phyloP scores from a whole-genome alignment of 768 basidiomycete species.

The Suillus variegatus region DNA sequence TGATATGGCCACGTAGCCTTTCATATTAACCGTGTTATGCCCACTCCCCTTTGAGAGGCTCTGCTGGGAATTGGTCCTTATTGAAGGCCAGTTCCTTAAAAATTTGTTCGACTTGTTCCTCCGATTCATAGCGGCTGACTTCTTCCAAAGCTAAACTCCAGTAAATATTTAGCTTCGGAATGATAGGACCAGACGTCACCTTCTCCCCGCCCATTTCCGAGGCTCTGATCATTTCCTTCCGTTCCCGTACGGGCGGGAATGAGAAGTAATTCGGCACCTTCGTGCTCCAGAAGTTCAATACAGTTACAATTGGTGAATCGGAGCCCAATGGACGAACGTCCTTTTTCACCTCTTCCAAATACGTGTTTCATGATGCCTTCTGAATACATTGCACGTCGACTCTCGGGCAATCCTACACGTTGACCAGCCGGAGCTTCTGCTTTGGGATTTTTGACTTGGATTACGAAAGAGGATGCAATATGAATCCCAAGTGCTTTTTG shows the following conservation, averaged over 20 bases:
- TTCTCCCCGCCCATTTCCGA: slow-evolving; percentile 54
- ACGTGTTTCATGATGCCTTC: slow-evolving; percentile 46
- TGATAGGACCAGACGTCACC: slow-evolving; percentile 33
- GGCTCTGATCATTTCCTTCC: slow-evolving; percentile 46
- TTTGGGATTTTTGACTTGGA: slow-evolving; percentile 65
- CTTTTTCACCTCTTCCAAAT: slow-evolving; percentile 48
- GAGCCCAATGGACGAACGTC: slow-evolving; percentile 47
- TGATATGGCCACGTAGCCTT: not conserved
- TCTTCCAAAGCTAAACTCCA: slow-evolving; percentile 39
- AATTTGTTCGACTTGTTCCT: slow-evolving; percentile 40
- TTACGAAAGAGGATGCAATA: slow-evolving; percentile 51
- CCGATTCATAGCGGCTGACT: slow-evolving; percentile 40
- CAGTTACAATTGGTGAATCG: slow-evolving; percentile 53
- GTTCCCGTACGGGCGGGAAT: slow-evolving; percentile 53
- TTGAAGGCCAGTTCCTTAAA: slow-evolving; percentile 50
- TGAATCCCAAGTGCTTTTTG: slow-evolving; percentile 57
- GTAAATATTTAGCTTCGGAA: slow-evolving; percentile 1
- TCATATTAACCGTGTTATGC: slow-evolving; percentile 27
- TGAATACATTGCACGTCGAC: slow-evolving; percentile 46
- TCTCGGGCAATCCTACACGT: slow-evolving; percentile 25
- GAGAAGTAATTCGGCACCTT: slow-evolving; percentile 54
- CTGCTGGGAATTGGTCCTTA: slow-evolving; percentile 41
- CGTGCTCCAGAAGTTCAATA: slow-evolving; percentile 54
- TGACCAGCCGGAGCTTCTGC: slow-evolving; percentile 40
- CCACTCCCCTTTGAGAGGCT: slow-evolving; percentile 56